phyloP scores from a whole-genome alignment of 805 yeast genomes.

The Ascoidea asiatica region DNA sequence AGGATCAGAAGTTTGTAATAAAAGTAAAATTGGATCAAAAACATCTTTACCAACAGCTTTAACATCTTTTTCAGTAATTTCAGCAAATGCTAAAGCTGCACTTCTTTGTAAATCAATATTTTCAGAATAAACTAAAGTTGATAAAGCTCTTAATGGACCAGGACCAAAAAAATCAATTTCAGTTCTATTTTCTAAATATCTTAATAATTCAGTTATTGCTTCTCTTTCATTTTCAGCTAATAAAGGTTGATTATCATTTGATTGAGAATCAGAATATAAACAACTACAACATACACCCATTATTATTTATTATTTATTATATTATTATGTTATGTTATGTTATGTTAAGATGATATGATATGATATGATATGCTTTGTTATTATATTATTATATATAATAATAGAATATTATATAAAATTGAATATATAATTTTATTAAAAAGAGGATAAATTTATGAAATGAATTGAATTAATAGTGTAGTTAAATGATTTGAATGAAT shows the following conservation, averaged over 20 bases:
- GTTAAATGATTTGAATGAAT: too few relatives aligned
- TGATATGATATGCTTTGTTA: too few relatives aligned
- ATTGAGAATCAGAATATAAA: constrained; percentile 18
- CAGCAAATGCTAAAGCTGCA: constrained; percentile 97
- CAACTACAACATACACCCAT: constrained; percentile 48
- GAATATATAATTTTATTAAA: too few relatives aligned
- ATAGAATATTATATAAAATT: too few relatives aligned
- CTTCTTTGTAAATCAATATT: constrained; percentile 90
- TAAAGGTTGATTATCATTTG: constrained; percentile 55
- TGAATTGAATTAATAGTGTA: too few relatives aligned
- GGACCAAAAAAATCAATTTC: constrained; percentile 89
- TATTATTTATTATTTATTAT: too few relatives aligned
- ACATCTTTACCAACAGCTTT: constrained; percentile 84
- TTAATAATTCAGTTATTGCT: constrained; percentile 82
- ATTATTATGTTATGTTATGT: too few relatives aligned
- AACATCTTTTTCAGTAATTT: constrained; percentile 92
- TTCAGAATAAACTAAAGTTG: constrained; percentile 88
- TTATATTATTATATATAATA: too few relatives aligned
- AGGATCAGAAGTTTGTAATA: constrained; percentile 75
- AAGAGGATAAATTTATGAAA: too few relatives aligned
- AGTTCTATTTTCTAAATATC: constrained; percentile 76
- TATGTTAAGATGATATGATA: too few relatives aligned
- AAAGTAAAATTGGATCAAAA: constrained; percentile 80
- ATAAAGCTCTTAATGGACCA: constrained; percentile 70
- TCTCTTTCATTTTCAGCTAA: constrained; percentile 94